phyloP scores from a whole-genome alignment of 306 rosid genomes.

The Chamaecrista fasciculata region DNA sequence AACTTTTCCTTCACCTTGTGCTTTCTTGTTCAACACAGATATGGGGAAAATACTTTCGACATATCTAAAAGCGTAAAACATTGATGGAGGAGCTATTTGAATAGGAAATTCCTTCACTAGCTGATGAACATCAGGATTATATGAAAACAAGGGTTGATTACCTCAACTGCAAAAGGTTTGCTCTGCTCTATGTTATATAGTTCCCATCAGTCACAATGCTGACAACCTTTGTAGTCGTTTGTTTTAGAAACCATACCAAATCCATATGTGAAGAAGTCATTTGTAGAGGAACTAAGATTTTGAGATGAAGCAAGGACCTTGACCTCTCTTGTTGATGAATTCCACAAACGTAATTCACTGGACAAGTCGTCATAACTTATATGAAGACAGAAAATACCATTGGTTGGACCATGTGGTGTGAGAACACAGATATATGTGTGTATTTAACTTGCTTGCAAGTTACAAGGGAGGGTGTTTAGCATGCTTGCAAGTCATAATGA shows the following conservation, averaged over 20 bases:
- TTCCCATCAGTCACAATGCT: not conserved
- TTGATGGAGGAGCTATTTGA: not conserved
- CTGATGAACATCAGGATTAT: not conserved
- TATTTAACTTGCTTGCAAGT: not conserved
- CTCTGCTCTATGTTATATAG: too few species aligned
- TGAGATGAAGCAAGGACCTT: not conserved
- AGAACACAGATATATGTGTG: not conserved
- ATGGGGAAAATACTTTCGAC: not conserved
- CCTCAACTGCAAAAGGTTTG: not conserved
- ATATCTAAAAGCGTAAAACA: not conserved
- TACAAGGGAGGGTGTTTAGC: not conserved
- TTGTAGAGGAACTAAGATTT: accelerated
- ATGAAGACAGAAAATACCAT: slow-evolving; percentile 1
- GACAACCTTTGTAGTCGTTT: slow-evolving; percentile 13
- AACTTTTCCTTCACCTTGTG: too few species aligned
- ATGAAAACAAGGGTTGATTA: not conserved
- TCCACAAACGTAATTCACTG: not conserved
- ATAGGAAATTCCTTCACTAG: not conserved
- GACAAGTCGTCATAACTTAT: too few species aligned
- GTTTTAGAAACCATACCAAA: slow-evolving; percentile 6
- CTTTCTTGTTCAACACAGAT: not conserved
- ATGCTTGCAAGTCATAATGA: not conserved
- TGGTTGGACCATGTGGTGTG: not conserved
- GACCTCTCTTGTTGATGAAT: not conserved
- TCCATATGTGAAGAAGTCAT: not conserved